A percentile compares a stretch with the other conserved stretches of the same genome.
Conservation (phyloP, 352 stramenopile genomes). For the Pythium pyrilobum region DNA sequence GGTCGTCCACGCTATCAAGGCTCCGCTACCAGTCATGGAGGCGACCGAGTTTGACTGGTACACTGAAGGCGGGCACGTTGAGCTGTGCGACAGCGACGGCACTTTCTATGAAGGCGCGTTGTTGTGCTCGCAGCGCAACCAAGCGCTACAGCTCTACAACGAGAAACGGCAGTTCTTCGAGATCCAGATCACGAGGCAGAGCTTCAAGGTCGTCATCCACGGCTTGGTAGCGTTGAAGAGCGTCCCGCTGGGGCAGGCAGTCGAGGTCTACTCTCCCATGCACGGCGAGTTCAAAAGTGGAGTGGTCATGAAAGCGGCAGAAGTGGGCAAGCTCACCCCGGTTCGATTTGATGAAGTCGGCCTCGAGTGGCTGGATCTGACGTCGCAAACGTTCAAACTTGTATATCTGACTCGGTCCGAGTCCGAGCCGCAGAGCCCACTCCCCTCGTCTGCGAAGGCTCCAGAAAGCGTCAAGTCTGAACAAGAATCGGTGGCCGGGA, state of each 20-base stretch:
- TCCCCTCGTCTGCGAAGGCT: too few relatives aligned
- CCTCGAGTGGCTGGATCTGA: slow-evolving; percentile 52
- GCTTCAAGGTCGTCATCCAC: slow-evolving; percentile 56
- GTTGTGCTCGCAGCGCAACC: slow-evolving; percentile 33
- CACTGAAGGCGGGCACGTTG: slow-evolving; percentile 39
- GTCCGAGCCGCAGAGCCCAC: too few relatives aligned
- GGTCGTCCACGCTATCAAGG: not conserved
- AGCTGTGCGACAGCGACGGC: slow-evolving; percentile 31
- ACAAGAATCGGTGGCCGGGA: not conserved
- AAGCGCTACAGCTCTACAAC: slow-evolving; percentile 48
- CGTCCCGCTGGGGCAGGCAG: slow-evolving; percentile 34
- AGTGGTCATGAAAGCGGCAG: slow-evolving; percentile 33
- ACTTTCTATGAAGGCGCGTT: slow-evolving; percentile 44
- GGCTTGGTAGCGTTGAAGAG: slow-evolving; percentile 35
- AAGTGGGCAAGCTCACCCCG: slow-evolving; percentile 36
- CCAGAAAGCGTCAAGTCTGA: not conserved
- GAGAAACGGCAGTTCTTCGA: slow-evolving; percentile 48
- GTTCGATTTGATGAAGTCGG: slow-evolving; percentile 23
- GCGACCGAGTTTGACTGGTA: slow-evolving; percentile 46
- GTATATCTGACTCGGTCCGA: slow-evolving; percentile 22
- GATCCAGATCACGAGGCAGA: slow-evolving; percentile 23
- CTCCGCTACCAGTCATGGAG: slow-evolving; percentile 1
- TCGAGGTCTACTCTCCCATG: slow-evolving; percentile 60
- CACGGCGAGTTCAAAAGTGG: slow-evolving; percentile 30
- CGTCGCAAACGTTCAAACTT: slow-evolving; percentile 52